Evolutionary conservation across 2,329 filamentous ascomycete species (phyloP).

Genomic region (Tolypocladium guangdongense): DNA sequence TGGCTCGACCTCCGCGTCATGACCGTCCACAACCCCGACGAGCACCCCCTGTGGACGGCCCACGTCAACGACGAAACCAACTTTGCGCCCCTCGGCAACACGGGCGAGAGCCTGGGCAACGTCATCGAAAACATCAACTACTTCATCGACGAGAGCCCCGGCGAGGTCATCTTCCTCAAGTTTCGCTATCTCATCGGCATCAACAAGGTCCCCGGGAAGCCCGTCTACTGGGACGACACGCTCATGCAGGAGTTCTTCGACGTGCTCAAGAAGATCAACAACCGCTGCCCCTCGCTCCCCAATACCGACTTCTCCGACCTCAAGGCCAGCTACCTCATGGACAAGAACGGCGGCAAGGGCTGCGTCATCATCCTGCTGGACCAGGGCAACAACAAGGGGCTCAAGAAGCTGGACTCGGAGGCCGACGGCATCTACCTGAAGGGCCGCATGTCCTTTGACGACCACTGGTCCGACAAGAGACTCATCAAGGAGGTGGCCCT

Average conservation of each 20-base stretch:
- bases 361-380: conserved; percentile 21
- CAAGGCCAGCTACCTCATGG: conserved; percentile 16
- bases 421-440: conserved; percentile 18
- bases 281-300: conserved; percentile 21
- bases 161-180: conserved; percentile 34
- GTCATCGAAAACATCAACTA: conserved; percentile 32
- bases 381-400: not conserved
- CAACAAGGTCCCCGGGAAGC: conserved; percentile 20
- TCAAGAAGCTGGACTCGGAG: conserved; percentile 6
- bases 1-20: conserved; percentile 37
- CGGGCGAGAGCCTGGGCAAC: conserved; percentile 30
- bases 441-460: conserved; percentile 10
- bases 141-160: conserved; percentile 30
- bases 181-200: conserved; percentile 31
- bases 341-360: conserved; percentile 17
- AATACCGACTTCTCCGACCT: conserved; percentile 13
- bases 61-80: conserved; percentile 25
- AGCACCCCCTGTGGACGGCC: conserved; percentile 27
- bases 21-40: conserved; percentile 9
- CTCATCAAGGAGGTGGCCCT: conserved; percentile 12
- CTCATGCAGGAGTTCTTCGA: conserved; percentile 32
- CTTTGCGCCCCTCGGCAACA: conserved; percentile 29
- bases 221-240: conserved; percentile 22
- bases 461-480: conserved; percentile 19
- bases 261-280: conserved; percentile 27